Conservation (phyloP, 345 rosid species). For the Angophora floribunda region DNA sequence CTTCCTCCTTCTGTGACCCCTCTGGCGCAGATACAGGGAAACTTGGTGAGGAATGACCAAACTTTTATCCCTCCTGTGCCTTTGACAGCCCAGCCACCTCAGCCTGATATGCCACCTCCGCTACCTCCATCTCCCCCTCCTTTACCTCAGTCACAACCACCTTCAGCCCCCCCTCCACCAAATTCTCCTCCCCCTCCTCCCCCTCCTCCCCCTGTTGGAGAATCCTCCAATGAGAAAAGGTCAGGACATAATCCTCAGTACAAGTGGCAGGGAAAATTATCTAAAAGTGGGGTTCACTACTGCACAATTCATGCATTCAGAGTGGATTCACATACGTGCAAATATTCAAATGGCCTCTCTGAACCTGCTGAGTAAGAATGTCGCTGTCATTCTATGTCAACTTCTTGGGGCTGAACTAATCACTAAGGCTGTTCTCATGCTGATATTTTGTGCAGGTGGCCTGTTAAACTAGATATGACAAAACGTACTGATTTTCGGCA, state of each 20-base stretch:
- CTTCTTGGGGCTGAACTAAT: neutral
- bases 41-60: slow-evolving; percentile 61
- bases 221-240: slow-evolving; percentile 29
- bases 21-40: slow-evolving; percentile 60
- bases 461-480: slow-evolving; percentile 80
- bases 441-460: slow-evolving; percentile 73
- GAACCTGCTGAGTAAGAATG: slow-evolving; percentile 81
- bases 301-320: slow-evolving; percentile 67
- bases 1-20: slow-evolving; percentile 72
- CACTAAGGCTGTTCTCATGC: neutral
- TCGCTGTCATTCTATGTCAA: neutral
- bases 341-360: slow-evolving; percentile 52
- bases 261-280: slow-evolving; percentile 78
- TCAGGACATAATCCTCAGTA: slow-evolving; percentile 30
- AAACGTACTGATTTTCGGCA: slow-evolving; percentile 88
- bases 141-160: slow-evolving; percentile 69
- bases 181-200: slow-evolving; percentile 62
- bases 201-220: slow-evolving; percentile 18
- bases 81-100: slow-evolving; percentile 40
- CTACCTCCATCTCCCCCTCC: slow-evolving; percentile 53
- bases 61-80: slow-evolving; percentile 31
- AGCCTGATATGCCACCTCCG: slow-evolving; percentile 34
- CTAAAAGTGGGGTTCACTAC: slow-evolving; percentile 91
- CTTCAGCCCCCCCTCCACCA: slow-evolving; percentile 83
- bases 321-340: slow-evolving; percentile 70